Evolutionary conservation across 2,329 filamentous ascomycete species (phyloP).

Genomic region (Hypoxylon sp.): DNA sequence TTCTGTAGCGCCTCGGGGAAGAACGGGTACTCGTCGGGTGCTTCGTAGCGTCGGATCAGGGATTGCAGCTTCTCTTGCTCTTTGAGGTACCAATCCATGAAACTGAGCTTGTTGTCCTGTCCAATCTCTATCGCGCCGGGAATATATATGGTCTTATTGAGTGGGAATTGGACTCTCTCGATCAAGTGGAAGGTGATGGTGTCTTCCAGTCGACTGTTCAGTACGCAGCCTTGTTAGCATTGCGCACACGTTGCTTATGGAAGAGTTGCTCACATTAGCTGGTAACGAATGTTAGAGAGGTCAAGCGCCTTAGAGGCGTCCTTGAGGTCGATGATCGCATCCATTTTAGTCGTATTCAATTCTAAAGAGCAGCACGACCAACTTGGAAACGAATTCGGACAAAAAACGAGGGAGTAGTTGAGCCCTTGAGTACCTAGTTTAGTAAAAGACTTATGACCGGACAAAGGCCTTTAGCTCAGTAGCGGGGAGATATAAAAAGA

Average conservation of each 20-base stretch:
- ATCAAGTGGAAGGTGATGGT: slow-evolving; percentile 98
- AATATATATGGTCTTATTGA: slow-evolving; percentile 89
- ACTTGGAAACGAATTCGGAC: background rate
- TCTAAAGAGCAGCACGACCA: background rate
- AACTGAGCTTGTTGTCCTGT: slow-evolving; percentile 68
- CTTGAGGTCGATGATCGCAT: slow-evolving; percentile 88
- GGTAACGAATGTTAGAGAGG: slow-evolving; percentile 91
- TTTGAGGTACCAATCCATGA: slow-evolving; percentile 93
- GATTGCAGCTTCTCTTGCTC: slow-evolving; percentile 95
- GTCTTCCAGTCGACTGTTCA: slow-evolving; percentile 87
- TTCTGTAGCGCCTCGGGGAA: slow-evolving; percentile 85
- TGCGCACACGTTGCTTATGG: background rate
- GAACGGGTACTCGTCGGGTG: slow-evolving; percentile 97
- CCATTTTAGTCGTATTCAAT: slow-evolving; percentile 71
- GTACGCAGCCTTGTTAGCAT: slow-evolving; percentile 22
- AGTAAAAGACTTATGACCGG: background rate
- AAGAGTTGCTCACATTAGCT: slow-evolving; percentile 79
- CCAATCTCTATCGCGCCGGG: slow-evolving; percentile 86
- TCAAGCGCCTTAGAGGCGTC: slow-evolving; percentile 90
- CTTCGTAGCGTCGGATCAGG: slow-evolving; percentile 92
- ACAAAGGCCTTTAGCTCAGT: slow-evolving; percentile 13
- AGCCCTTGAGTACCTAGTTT: background rate
- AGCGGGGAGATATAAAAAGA: slow-evolving; percentile 10
- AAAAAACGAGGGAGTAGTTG: background rate
- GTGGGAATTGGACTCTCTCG: slow-evolving; percentile 96